phyloP scores from a whole-genome alignment of 31 red algal species.

The Pterothamnion heteromorphum region DNA sequence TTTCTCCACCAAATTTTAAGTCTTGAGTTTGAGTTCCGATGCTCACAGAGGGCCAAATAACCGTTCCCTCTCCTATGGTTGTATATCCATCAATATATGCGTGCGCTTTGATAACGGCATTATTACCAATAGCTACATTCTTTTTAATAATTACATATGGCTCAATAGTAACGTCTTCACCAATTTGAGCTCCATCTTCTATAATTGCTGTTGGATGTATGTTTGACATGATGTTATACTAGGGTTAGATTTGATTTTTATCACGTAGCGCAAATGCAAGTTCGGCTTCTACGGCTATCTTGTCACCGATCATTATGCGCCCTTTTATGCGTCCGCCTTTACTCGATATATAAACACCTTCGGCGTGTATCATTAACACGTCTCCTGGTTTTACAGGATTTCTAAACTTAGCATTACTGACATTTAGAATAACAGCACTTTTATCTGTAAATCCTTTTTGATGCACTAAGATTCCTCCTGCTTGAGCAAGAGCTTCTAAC shows the following conservation, averaged over 20 bases:
- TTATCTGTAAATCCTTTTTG: conserved; percentile 51
- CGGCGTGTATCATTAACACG: conserved; percentile 70
- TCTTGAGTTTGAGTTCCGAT: conserved; percentile 7
- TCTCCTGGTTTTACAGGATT: conserved; percentile 94
- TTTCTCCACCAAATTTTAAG: conserved; percentile 35
- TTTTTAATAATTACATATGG: background rate
- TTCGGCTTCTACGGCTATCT: no score
- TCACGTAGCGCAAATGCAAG: no score
- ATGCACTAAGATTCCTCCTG: conserved; percentile 83
- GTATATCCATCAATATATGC: background rate
- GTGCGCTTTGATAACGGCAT: background rate
- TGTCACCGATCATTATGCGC: no score
- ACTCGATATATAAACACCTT: no score
- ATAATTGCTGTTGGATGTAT: background rate
- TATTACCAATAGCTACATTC: conserved; percentile 27
- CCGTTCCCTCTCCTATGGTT: background rate
- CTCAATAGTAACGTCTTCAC: conserved; percentile 14
- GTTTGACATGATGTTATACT: background rate
- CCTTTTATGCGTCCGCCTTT: no score
- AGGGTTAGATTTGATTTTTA: no score
- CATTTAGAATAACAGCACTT: conserved; percentile 76
- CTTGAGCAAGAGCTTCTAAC: conserved; percentile 91
- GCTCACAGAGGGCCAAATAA: background rate
- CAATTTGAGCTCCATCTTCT: conserved; percentile 2
- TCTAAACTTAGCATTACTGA: conserved; percentile 79